A percentile compares a stretch with the other conserved stretches of the same genome.
These are phyloP conservation scores for Tetrahymena thermophila DNA, from an alignment of 73 alveolate species.

Conservation along the genomic window DNA sequence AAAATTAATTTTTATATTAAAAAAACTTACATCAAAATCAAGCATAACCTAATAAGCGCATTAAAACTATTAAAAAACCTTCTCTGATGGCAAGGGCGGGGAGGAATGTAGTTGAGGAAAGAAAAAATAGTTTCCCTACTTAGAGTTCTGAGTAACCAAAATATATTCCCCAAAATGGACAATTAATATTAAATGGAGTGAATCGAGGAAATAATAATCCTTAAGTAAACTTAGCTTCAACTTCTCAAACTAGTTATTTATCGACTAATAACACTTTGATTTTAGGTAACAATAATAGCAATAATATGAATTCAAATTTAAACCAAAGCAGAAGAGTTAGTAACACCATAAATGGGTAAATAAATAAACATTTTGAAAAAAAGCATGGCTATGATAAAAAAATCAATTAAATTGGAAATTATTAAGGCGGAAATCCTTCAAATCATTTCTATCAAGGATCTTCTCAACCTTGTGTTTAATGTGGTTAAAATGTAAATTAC, in stretches of 20 bases:
- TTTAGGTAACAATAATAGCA: not conserved
- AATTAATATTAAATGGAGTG: not conserved
- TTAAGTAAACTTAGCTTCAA: not conserved
- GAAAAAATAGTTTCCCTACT: not conserved
- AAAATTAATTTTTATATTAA: not conserved
- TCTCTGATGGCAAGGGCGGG: not conserved
- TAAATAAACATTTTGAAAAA: not conserved
- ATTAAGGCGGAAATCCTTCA: not conserved
- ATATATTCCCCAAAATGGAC: not conserved
- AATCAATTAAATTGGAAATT: not conserved
- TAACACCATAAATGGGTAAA: not conserved
- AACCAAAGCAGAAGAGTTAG: not conserved
- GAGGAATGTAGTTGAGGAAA: not conserved
- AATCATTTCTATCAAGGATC: not conserved
- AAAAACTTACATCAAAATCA: not conserved
- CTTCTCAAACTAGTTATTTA: not conserved
- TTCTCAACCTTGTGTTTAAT: not conserved
- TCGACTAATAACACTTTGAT: not conserved
- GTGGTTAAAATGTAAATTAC: not conserved
- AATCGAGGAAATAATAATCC: not conserved
- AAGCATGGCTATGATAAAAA: not conserved
- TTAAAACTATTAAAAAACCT: not conserved
- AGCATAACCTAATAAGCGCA: not conserved
- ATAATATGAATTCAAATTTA: not conserved
- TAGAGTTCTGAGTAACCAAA: not conserved